Conservation (phyloP, 2,329 filamentous ascomycete species). For the Phyllosticta citrichinensis region DNA sequence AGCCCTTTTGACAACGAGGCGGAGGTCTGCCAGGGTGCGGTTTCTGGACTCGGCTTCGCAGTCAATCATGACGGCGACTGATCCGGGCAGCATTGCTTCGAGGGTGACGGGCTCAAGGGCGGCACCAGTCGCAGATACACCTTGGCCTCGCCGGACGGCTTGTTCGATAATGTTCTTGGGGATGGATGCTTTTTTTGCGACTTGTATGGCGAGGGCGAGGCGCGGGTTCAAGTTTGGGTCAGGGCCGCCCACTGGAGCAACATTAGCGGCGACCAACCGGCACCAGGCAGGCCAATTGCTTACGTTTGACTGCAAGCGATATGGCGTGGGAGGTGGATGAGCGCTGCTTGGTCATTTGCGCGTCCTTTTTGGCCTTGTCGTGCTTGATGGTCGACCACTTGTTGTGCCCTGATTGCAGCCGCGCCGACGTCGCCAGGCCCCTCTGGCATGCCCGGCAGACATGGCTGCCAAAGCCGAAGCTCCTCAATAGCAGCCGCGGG, state of each 20-base stretch:
- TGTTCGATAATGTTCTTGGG: constrained; percentile 77
- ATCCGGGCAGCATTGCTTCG: constrained; percentile 70
- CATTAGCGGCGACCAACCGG: not conserved
- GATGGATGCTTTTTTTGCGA: constrained; percentile 76
- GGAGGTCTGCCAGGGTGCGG: constrained; percentile 63
- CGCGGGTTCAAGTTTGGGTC: constrained; percentile 66
- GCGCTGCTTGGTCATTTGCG: constrained; percentile 64
- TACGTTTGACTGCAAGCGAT: constrained; percentile 63
- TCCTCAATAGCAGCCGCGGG: not conserved
- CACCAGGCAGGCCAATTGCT: constrained; percentile 15
- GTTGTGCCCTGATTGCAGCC: constrained; percentile 59
- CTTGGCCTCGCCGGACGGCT: constrained; percentile 82
- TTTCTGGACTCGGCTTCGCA: constrained; percentile 74
- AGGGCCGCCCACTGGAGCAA: constrained; percentile 56
- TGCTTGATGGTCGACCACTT: constrained; percentile 96
- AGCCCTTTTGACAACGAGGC: constrained; percentile 57
- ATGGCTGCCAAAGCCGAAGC: not conserved
- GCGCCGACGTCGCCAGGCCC: constrained; percentile 27
- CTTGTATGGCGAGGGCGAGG: constrained; percentile 60
- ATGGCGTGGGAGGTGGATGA: constrained; percentile 62
- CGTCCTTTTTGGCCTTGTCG: constrained; percentile 81
- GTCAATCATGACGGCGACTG: constrained; percentile 69
- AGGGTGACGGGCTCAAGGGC: constrained; percentile 68
- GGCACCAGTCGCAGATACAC: constrained; percentile 62
- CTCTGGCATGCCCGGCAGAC: constrained; percentile 16